A percentile compares a stretch with the other conserved stretches of the same genome.
Conservation (phyloP, 2,329 filamentous ascomycete species). For the Colletotrichum sp. region DNA sequence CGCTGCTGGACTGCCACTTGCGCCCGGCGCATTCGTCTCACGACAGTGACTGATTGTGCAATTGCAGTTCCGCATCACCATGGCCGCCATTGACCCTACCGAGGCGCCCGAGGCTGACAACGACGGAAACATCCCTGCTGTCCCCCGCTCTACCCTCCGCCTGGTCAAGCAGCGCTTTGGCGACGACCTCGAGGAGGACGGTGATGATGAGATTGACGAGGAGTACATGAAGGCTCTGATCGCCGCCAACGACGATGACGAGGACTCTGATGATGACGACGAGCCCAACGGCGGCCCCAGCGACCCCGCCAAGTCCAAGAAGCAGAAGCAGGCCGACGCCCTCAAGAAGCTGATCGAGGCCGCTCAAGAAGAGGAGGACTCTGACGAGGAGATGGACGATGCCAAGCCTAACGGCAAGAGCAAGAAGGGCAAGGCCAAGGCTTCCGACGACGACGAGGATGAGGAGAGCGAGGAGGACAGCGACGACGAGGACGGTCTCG, state of each 20-base stretch:
- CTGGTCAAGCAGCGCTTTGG: slow-evolving; percentile 78
- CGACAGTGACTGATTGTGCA: slow-evolving; percentile 31
- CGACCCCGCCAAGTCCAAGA: slow-evolving; percentile 88
- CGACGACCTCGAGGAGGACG: slow-evolving; percentile 56
- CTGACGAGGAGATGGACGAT: slow-evolving; percentile 76
- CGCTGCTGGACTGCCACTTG: background rate
- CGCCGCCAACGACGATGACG: slow-evolving; percentile 56
- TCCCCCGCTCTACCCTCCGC: slow-evolving; percentile 86
- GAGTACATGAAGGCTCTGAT: slow-evolving; percentile 66
- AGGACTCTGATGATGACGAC: slow-evolving; percentile 40
- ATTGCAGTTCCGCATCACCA: slow-evolving; percentile 89
- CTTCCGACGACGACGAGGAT: slow-evolving; percentile 63
- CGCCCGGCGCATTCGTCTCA: background rate
- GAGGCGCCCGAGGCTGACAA: slow-evolving; percentile 72
- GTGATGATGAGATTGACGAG: slow-evolving; percentile 71
- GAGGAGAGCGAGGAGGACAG: slow-evolving; percentile 58
- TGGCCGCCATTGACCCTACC: slow-evolving; percentile 96
- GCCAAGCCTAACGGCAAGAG: slow-evolving; percentile 66
- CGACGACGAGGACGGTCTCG: slow-evolving; percentile 64
- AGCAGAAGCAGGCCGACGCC: slow-evolving; percentile 79
- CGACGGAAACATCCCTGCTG: slow-evolving; percentile 63
- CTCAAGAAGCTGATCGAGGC: slow-evolving; percentile 79
- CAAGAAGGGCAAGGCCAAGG: slow-evolving; percentile 75
- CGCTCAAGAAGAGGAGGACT: slow-evolving; percentile 61
- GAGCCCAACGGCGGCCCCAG: slow-evolving; percentile 89